Evolutionary conservation across 1,139 yeast genomes (phyloP), one percentile per base, ranked within the genome.

Genomic region (Yamadazyma trypodendri): DNA sequence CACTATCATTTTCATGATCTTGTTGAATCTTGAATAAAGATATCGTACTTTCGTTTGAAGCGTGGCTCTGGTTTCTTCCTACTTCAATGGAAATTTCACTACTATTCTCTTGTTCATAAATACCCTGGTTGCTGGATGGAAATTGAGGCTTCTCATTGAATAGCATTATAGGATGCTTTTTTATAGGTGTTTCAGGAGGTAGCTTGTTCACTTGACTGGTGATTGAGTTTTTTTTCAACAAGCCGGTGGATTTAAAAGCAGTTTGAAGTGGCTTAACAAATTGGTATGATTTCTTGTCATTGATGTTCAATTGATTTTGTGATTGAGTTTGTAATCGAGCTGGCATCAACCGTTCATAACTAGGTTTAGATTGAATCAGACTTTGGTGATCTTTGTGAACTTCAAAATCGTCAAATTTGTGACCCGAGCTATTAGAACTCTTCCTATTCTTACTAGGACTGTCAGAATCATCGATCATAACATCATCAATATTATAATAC

Each of bases 161-260:
- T 39, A 68, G 44, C 60, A 62, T 61, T 42, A 64, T 38, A 63
- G 88, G 75, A 42, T 69, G 72, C 51, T 75, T 76, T 54, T 86
- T 87, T 52, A 88, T 83, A 0, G 95, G 95, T 0, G 95, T 87
- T 48, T 87, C 95, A 0, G 96, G 96, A 38, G 75, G 75, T 17
- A 65, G 51, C 31, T 71, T 65, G 30, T 62, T 53, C 42, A 65
- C 54, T 45, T 41, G 43, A 27, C 29, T 40, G 2, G 39, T 32
- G 7, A 46, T 14, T 38, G 80, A 75, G 45, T 77, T 80, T 61
- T 87, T 87, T 43, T 90, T 84, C 42, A 82, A 59, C 31, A 87
- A 65, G 0, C 96, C 96, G 0, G 85, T 68, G 4, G 92, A 78
- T 59, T 79, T 74, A 58, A 88, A 88, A 11, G 94, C 96, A 0